Conservation (phyloP, 768 basidiomycete genomes). For the Cantharellus anzutake region DNA sequence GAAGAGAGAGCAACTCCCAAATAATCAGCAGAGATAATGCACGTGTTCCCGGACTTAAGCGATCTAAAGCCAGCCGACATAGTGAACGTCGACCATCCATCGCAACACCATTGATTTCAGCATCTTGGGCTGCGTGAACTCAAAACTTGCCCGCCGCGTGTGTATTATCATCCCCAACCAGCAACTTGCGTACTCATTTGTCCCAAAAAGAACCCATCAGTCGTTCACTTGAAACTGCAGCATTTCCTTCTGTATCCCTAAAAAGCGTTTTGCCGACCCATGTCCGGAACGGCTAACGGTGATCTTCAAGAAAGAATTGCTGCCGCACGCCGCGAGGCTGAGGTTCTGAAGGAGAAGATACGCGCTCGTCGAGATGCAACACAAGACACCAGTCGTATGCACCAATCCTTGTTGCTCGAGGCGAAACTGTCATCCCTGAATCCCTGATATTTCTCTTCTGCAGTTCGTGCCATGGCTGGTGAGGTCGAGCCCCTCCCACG, state of each 20-base stretch:
- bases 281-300: background rate
- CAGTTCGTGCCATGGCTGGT: constrained; percentile 96
- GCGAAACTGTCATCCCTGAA: background rate
- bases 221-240: background rate
- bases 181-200: background rate
- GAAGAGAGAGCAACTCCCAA: background rate
- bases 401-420: background rate
- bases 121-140: background rate
- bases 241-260: background rate
- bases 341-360: constrained; percentile 97
- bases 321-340: constrained; percentile 89
- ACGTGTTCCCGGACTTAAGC: background rate
- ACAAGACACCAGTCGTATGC: constrained; percentile 89
- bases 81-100: background rate
- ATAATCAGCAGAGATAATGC: background rate
- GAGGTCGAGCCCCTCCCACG: constrained; percentile 92
- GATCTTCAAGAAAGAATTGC: constrained; percentile 39
- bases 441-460: constrained; percentile 2
- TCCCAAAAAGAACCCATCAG: background rate
- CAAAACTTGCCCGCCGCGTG: background rate
- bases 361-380: constrained; percentile 89
- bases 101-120: background rate
- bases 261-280: background rate
- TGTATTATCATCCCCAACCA: background rate
- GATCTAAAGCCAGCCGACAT: background rate